These are phyloP conservation scores for Anthracocystis panici-leucophaei DNA, from an alignment of 1,284 basidiomycete species.

Conservation along the genomic window DNA sequence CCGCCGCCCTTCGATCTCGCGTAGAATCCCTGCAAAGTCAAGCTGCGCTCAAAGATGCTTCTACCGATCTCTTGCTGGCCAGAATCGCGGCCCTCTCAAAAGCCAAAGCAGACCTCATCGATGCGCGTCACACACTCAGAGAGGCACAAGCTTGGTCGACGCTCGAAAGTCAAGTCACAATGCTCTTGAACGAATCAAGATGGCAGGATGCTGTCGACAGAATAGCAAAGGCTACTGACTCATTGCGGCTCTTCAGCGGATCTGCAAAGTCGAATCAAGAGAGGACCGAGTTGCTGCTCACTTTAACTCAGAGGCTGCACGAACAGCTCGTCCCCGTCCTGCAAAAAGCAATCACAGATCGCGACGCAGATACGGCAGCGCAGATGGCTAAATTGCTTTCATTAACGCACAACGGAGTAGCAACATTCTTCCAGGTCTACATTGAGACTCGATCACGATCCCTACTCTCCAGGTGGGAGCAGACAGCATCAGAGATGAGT, in stretches of 20 bases:
- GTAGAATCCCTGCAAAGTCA: conserved; percentile 17
- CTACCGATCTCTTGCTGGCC: conserved; percentile 26
- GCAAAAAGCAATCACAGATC: conserved; percentile 18
- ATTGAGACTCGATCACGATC: conserved; percentile 23
- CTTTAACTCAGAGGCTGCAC: conserved; percentile 29
- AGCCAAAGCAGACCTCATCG: conserved; percentile 33
- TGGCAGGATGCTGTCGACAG: conserved; percentile 42
- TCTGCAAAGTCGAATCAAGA: conserved; percentile 38
- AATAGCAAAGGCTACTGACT: conserved; percentile 40
- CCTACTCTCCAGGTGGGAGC: conserved; percentile 31
- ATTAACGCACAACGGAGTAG: conserved; percentile 17
- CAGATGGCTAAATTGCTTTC: conserved; percentile 29
- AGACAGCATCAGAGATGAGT: conserved; percentile 25
- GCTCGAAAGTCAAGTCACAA: conserved; percentile 41
- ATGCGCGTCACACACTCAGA: conserved; percentile 49
- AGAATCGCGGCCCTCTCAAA: conserved; percentile 33
- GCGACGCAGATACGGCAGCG: conserved; percentile 18
- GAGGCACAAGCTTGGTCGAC: conserved; percentile 58
- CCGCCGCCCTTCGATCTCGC: conserved; percentile 24
- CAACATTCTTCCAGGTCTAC: conserved; percentile 39
- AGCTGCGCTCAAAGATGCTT: conserved; percentile 16
- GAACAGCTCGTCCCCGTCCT: conserved; percentile 31
- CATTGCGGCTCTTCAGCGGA: conserved; percentile 40
- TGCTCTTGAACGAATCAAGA: conserved; percentile 31
- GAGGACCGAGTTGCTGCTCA: conserved; percentile 30